These are phyloP conservation scores for Hyparrhenia diplandra DNA, from an alignment of 176 grass and related monocot genomes.

Conservation along the genomic window DNA sequence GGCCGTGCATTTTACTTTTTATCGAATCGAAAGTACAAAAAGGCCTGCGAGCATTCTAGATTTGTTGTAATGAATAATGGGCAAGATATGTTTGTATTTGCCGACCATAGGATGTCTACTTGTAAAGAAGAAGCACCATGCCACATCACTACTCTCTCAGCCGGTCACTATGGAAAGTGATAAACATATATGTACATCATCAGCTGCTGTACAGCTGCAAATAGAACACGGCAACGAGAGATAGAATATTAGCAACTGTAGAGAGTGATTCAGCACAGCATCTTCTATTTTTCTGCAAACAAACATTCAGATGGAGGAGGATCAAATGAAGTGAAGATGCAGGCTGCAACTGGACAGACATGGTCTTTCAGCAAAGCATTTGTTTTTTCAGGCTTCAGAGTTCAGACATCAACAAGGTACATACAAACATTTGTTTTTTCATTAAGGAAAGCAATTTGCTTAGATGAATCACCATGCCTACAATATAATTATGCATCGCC, in stretches of 20 bases:
- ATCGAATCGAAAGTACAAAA: background rate
- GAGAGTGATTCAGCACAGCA: background rate
- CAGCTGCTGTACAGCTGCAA: background rate
- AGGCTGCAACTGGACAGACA: background rate
- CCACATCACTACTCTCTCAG: background rate
- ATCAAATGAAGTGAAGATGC: background rate
- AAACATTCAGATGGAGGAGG: background rate
- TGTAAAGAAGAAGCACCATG: background rate
- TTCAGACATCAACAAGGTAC: background rate
- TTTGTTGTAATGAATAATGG: background rate
- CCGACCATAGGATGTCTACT: slow-evolving; percentile 17
- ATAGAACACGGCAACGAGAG: background rate
- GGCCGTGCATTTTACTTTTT: background rate
- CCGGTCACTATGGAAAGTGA: background rate
- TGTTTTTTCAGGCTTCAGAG: background rate
- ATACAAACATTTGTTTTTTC: background rate
- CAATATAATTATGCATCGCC: background rate
- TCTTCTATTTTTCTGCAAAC: background rate
- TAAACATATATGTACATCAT: background rate
- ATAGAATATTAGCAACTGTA: background rate
- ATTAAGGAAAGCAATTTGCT: background rate
- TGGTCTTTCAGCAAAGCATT: background rate
- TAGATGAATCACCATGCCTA: background rate
- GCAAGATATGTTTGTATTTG: slow-evolving; percentile 40
- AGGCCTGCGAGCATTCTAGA: background rate